phyloP scores from a whole-genome alignment of 2,329 filamentous ascomycete species.

The Cytospora mali region DNA sequence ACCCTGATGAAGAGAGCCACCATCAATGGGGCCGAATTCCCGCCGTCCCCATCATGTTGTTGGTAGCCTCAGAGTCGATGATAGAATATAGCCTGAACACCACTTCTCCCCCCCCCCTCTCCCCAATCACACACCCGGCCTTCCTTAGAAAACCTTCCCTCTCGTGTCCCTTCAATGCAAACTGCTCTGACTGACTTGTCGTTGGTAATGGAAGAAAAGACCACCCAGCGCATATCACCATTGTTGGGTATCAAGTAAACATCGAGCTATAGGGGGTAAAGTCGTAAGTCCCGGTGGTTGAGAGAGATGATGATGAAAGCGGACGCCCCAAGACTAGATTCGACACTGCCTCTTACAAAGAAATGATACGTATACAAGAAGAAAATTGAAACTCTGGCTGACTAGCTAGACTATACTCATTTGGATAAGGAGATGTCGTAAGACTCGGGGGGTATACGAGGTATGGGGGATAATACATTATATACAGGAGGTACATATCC shows the following conservation, averaged over 20 bases:
- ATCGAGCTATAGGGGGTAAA: background rate
- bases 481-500: conserved; percentile 12
- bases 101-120: no score
- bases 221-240: no score
- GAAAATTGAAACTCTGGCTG: background rate
- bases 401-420: conserved; percentile 16
- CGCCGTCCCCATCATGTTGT: no score
- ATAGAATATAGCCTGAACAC: no score
- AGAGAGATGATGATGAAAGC: background rate
- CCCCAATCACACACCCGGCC: no score
- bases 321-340: background rate
- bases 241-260: background rate
- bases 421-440: conserved; percentile 8
- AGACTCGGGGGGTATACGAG: conserved; percentile 24
- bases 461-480: conserved; percentile 23
- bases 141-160: no score
- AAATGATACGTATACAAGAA: background rate
- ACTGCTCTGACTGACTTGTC: no score
- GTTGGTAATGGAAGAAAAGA: no score
- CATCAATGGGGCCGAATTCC: no score
- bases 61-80: no score
- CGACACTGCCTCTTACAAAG: background rate
- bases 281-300: background rate
- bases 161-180: no score
- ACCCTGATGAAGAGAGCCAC: no score